Percentiles rank a stretch among this genome's conserved stretches.
phyloP scores from a whole-genome alignment of 2,329 filamentous ascomycete genomes.

The Ambrosiella xylebori region DNA sequence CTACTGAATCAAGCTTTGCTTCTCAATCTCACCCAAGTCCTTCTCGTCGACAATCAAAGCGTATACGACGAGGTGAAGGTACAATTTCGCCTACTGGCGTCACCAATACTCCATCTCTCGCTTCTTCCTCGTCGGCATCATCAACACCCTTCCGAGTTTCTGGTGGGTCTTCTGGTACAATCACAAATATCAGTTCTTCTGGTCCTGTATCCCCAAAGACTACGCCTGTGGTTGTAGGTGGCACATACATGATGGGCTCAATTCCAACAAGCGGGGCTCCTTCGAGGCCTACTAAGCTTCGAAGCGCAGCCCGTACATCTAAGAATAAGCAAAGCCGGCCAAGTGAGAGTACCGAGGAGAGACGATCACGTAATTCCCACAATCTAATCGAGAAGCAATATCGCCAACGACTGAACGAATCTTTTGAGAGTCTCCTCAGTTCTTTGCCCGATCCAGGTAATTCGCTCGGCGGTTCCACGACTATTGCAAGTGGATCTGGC shows the following conservation, averaged over 20 bases:
- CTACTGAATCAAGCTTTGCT: background rate
- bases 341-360: conserved; percentile 17
- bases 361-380: conserved; percentile 19
- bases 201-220: background rate
- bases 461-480: background rate
- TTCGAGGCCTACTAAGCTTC: conserved; percentile 14
- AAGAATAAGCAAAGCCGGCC: conserved; percentile 18
- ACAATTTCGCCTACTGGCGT: background rate
- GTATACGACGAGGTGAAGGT: background rate
- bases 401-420: conserved; percentile 19
- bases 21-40: background rate
- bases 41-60: conserved; percentile 4
- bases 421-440: conserved; percentile 19
- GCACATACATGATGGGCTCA: conserved; percentile 11
- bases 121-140: conserved; percentile 11
- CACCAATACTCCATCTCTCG: background rate
- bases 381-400: conserved; percentile 22
- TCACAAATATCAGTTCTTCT: background rate
- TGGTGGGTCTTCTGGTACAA: background rate
- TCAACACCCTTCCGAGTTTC: background rate
- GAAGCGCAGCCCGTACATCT: conserved; percentile 19
- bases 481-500: background rate
- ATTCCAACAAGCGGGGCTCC: conserved; percentile 8
- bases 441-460: conserved; percentile 16
- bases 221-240: conserved; percentile 2